A percentile compares a stretch with the other conserved stretches of the same genome.
phyloP scores from a whole-genome alignment of 768 basidiomycete species.

The Boletus reticuloceps region DNA sequence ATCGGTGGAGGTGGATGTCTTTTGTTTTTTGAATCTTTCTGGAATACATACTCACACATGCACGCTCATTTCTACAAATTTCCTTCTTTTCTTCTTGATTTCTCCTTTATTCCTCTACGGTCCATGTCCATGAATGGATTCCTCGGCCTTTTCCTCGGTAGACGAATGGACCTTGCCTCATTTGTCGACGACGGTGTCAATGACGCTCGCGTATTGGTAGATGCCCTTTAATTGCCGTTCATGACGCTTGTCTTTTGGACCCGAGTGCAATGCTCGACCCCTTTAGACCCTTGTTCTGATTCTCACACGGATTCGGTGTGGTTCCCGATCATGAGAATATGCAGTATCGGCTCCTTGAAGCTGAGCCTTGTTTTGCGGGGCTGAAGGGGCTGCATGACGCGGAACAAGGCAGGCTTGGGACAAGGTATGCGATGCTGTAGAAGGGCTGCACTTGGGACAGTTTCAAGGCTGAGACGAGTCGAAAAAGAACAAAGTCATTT shows the following conservation, averaged over 20 bases:
- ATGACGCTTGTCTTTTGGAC: not conserved
- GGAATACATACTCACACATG: slow-evolving; percentile 29
- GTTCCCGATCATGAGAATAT: slow-evolving; percentile 16
- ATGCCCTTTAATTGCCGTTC: not conserved
- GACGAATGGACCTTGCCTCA: not conserved
- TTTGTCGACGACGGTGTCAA: not conserved
- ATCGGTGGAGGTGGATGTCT: slow-evolving; percentile 5
- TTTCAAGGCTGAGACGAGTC: no score
- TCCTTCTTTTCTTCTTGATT: not conserved
- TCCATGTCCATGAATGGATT: slow-evolving; percentile 14
- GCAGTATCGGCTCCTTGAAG: not conserved
- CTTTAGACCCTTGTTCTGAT: not conserved
- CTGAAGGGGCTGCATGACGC: not conserved
- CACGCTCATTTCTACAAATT: slow-evolving; percentile 28
- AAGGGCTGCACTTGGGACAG: not conserved
- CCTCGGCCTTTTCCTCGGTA: slow-evolving; percentile 5
- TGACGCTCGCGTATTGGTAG: slow-evolving; percentile 6
- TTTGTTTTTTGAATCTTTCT: slow-evolving; percentile 13
- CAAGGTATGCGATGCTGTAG: slow-evolving; percentile 11
- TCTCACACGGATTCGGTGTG: slow-evolving; percentile 14
- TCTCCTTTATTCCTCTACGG: not conserved
- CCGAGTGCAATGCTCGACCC: no score
- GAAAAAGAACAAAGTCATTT: no score
- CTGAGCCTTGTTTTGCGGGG: slow-evolving; percentile 3
- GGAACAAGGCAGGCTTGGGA: slow-evolving; percentile 3